Evolutionary conservation across 2,329 filamentous ascomycete species (phyloP), one percentile per base, ranked within the genome.

Genomic region (Colletotrichum liaoningense): DNA sequence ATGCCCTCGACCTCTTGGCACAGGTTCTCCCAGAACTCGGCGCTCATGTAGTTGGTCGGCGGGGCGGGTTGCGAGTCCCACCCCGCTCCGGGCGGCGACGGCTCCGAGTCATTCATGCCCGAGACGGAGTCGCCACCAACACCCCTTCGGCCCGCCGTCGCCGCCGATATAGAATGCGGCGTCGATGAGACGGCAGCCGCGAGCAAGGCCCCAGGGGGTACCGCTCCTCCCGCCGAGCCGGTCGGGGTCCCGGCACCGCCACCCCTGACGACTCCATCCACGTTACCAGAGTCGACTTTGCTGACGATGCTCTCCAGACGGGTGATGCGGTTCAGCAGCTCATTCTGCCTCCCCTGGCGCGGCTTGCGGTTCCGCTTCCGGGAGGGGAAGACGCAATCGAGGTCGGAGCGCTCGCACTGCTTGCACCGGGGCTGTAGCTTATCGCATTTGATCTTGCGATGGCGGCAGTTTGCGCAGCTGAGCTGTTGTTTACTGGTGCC

Each of bases 401-500:
- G 81, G 8, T 82, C 79, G 49, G 84, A 82, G 63, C 85, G 86
- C 26, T 84, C 77, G 77, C 90, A 92, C 69, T 88, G 86, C 7
- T 81, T 79, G 78, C 91, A 92, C 30, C 74, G 58, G 5, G 90
- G 90, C 73, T 86, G 83, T 46, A 83, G 82, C 75, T 88, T 87
- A 77, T 90, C 86, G 80, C 90, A 92, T 76, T 88, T 91, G 57
- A 92, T 84, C 78, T 92, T 92, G 74, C 90, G 87, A 74, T 89
- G 87, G 72, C 92, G 89, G 77, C 91, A 93, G n/a, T 86, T 85
- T 5, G 90, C 84, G 78, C 92, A 93, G 49, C 84, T 86, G 59
- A 87, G 79, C n/a, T 83, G 81, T 72, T 84, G 84, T 22, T 74
- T 72, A 24, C 69, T 35, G 46, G 16, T 35, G 65, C 59, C 62